Evolutionary conservation across 768 basidiomycete species (phyloP).

Genomic region (Tylopilus cervinicoccineus): DNA sequence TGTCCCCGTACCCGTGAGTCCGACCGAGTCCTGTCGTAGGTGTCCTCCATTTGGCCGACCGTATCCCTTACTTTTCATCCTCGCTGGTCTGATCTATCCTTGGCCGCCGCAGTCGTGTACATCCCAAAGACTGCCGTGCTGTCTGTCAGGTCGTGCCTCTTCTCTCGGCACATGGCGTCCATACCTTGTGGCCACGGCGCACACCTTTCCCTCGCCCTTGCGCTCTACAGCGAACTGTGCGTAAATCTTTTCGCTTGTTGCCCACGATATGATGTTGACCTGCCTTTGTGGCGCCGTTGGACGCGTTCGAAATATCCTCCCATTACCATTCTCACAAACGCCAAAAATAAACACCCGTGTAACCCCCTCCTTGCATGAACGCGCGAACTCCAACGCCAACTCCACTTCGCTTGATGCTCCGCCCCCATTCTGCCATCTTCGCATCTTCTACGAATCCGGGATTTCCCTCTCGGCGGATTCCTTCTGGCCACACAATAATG

Average conservation of each 20-base stretch:
- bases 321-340: constrained; percentile 9
- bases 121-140: constrained; percentile 63
- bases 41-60: background rate
- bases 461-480: constrained; percentile 18
- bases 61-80: too few relatives aligned
- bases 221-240: constrained; percentile 64
- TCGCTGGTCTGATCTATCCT: constrained; percentile 7
- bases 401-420: constrained; percentile 16
- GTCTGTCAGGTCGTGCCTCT: constrained; percentile 53
- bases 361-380: constrained; percentile 13
- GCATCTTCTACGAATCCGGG: constrained; percentile 24
- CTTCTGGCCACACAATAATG: constrained; percentile 7
- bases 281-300: constrained; percentile 10
- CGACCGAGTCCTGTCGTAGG: constrained; percentile 6
- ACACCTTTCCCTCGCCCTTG: constrained; percentile 57
- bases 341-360: constrained; percentile 17
- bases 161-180: constrained; percentile 41
- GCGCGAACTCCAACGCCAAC: constrained; percentile 20
- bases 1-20: constrained; percentile 26
- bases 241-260: constrained; percentile 19
- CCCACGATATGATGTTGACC: constrained; percentile 6
- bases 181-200: constrained; percentile 55
- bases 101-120: constrained; percentile 45
- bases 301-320: constrained; percentile 5
- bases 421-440: constrained; percentile 8